These are phyloP conservation scores for Saccharomycopsis sp. DNA, from an alignment of 805 yeast genomes.

Conservation along the genomic window DNA sequence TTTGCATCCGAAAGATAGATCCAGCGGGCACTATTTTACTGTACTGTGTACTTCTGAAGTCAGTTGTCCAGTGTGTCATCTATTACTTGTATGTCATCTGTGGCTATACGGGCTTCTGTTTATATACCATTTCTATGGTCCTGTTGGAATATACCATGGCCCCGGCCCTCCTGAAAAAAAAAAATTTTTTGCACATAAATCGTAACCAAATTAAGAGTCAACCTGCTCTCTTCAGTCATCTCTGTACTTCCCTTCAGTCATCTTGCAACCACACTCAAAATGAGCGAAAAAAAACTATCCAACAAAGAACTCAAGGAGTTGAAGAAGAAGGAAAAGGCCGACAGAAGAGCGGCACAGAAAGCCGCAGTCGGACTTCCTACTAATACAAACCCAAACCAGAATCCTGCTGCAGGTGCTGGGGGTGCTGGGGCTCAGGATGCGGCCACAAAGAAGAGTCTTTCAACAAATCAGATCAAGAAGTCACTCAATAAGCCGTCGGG, in stretches of 20 bases:
- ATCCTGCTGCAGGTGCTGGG: conserved; percentile 9
- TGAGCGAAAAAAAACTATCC: conserved; percentile 30
- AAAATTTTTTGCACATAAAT: too few species aligned
- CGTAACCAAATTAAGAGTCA: neutral
- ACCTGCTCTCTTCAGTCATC: too few species aligned
- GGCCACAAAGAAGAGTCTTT: conserved; percentile 29
- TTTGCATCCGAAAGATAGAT: too few species aligned
- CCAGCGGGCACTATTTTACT: too few species aligned
- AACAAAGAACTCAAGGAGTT: conserved; percentile 83
- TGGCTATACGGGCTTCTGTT: too few species aligned
- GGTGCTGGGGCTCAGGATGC: neutral
- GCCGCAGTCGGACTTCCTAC: conserved; percentile 53
- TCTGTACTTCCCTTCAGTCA: too few species aligned
- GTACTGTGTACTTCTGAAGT: too few species aligned
- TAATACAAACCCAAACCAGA: conserved; percentile 29
- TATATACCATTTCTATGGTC: too few species aligned
- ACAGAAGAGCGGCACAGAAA: conserved; percentile 84
- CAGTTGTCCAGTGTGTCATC: too few species aligned
- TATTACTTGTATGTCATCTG: too few species aligned
- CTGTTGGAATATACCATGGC: too few species aligned
- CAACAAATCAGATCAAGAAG: conserved; percentile 46
- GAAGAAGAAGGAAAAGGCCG: conserved; percentile 86
- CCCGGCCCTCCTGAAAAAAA: too few species aligned
- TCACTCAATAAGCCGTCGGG: conserved; percentile 39
- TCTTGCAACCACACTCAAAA: neutral